phyloP scores from a whole-genome alignment of 1,284 basidiomycete genomes.

The Mycena sp. region DNA sequence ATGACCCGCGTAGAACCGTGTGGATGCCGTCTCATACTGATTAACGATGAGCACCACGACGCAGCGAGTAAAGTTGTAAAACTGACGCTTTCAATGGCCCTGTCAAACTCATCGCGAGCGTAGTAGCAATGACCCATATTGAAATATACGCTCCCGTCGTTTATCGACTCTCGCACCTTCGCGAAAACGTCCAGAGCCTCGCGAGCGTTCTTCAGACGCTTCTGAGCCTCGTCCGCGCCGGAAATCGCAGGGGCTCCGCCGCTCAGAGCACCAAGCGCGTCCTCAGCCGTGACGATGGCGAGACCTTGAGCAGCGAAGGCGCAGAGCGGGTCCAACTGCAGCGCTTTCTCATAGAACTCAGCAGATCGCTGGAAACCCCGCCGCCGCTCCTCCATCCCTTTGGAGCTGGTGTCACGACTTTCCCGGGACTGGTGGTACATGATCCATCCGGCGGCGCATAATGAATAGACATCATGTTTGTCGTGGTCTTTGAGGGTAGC shows the following conservation, averaged over 20 bases:
- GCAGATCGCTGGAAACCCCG: slow-evolving; percentile 84
- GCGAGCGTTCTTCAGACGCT: slow-evolving; percentile 73
- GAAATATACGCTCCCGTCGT: slow-evolving; percentile 88
- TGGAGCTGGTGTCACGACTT: slow-evolving; percentile 63
- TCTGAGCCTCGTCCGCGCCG: slow-evolving; percentile 68
- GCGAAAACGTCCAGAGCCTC: slow-evolving; percentile 89
- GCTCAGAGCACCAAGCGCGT: slow-evolving; percentile 75
- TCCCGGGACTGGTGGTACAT: slow-evolving; percentile 88
- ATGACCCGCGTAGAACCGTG: slow-evolving; percentile 75
- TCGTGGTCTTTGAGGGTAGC: slow-evolving; percentile 87
- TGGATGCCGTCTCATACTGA: slow-evolving; percentile 90
- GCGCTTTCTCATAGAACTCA: slow-evolving; percentile 91
- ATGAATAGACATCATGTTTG: slow-evolving; percentile 88
- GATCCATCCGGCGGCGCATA: slow-evolving; percentile 89
- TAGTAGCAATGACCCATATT: slow-evolving; percentile 98
- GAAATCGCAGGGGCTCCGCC: slow-evolving; percentile 52
- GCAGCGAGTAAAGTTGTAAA: neutral
- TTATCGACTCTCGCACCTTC: slow-evolving; percentile 87
- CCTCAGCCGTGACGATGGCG: slow-evolving; percentile 92
- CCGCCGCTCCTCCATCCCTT: slow-evolving; percentile 76
- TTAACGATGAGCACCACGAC: neutral
- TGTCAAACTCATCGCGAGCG: slow-evolving; percentile 89
- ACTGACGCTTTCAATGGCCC: slow-evolving; percentile 93
- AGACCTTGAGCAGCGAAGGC: slow-evolving; percentile 93
- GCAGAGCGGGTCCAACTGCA: slow-evolving; percentile 83